Conservation (phyloP, 768 basidiomycete genomes). For the Mycena filopes region DNA sequence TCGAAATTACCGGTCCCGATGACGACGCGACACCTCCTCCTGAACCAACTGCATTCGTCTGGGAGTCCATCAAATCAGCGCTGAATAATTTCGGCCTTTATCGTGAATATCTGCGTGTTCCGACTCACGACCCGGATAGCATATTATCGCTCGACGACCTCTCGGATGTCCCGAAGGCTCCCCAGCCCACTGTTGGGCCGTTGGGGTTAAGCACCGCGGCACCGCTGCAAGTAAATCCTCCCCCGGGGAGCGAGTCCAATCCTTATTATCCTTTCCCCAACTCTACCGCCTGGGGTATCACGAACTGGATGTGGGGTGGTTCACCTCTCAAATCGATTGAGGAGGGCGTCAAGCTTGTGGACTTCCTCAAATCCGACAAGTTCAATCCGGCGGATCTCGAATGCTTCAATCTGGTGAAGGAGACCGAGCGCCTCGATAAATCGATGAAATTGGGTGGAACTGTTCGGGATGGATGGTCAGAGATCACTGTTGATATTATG, state of each 20-base stretch:
- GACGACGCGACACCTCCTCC: conserved; percentile 2
- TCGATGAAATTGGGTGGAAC: neutral
- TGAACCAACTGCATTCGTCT: neutral
- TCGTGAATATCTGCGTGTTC: conserved; percentile 16
- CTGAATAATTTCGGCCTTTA: conserved; percentile 17
- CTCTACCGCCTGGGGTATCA: conserved; percentile 9
- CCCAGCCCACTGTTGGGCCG: neutral
- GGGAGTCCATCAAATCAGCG: conserved; percentile 7
- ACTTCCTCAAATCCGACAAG: neutral
- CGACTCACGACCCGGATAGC: conserved; percentile 18
- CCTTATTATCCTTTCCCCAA: conserved; percentile 11
- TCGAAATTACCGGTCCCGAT: neutral
- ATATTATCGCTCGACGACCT: conserved; percentile 12
- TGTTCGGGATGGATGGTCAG: conserved; percentile 26
- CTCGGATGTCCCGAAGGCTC: conserved; percentile 14
- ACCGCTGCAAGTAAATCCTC: neutral
- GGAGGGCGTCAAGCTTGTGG: neutral
- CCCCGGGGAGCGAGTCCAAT: neutral
- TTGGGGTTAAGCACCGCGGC: neutral
- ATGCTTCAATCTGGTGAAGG: neutral
- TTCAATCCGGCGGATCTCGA: neutral
- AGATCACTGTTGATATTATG: conserved; percentile 14
- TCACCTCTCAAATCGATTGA: conserved; percentile 6
- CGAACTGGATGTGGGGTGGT: conserved; percentile 26
- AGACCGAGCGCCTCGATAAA: conserved; percentile 10